phyloP scores from a whole-genome alignment of 2,329 filamentous ascomycete genomes.

The Aspergillus sp. region DNA sequence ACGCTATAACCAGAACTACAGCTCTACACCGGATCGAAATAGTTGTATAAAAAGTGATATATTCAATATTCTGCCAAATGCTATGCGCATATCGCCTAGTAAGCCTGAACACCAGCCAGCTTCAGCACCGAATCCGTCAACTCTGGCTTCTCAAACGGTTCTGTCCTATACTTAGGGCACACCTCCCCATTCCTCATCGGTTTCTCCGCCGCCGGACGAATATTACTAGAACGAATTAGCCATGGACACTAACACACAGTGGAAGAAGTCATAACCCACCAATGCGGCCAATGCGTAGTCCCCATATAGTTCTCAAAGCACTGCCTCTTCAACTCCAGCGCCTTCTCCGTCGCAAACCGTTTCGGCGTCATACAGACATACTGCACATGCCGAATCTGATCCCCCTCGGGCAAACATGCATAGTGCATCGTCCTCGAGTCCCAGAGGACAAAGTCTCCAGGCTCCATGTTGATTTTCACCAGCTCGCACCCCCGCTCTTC shows the following conservation, averaged over 20 bases:
- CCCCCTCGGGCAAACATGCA: slow-evolving; percentile 22
- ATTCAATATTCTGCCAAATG: background rate
- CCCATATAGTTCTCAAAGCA: slow-evolving; percentile 35
- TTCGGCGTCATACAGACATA: slow-evolving; percentile 46
- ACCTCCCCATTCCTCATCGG: slow-evolving; percentile 38
- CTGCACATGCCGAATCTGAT: slow-evolving; percentile 31
- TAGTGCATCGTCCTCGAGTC: slow-evolving; percentile 1
- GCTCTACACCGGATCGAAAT: no score
- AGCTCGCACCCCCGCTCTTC: background rate
- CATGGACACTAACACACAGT: no score
- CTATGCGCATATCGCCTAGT: slow-evolving; percentile 9
- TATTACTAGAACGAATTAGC: slow-evolving; percentile 29
- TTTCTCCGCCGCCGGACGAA: slow-evolving; percentile 33
- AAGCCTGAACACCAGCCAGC: slow-evolving; percentile 34
- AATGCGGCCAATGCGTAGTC: slow-evolving; percentile 13
- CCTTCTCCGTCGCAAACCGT: slow-evolving; percentile 39
- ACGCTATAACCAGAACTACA: no score
- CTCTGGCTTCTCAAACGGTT: slow-evolving; percentile 42
- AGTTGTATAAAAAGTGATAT: no score
- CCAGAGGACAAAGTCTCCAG: slow-evolving; percentile 1
- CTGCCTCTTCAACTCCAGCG: slow-evolving; percentile 42
- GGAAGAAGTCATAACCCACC: no score
- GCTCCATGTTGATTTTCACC: background rate
- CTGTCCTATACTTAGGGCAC: slow-evolving; percentile 37
- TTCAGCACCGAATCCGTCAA: slow-evolving; percentile 34